Evolutionary conservation across 352 stramenopile species (phyloP), one percentile per base, ranked within the genome.

Genomic region (Discostella stelligera): DNA sequence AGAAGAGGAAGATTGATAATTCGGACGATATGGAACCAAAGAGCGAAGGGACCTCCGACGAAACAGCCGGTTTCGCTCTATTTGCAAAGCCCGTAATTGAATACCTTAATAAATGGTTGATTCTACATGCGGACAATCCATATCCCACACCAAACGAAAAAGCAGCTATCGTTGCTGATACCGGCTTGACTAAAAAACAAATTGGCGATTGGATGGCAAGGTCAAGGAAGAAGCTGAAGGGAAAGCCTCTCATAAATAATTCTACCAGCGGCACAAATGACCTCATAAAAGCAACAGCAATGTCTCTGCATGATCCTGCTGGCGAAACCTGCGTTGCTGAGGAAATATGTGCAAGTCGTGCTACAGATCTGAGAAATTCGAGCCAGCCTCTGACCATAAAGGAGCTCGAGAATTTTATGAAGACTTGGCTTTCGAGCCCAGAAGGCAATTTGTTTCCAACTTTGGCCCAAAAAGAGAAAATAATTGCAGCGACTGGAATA

Each of bases 61-160:
- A 60, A 27, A 0, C 37, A 60, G 77, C 66, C 63, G 60, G 68
- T 50, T 63, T 67, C 52, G 25, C 50, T 27, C 32, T 50, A 56
- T 76, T 85, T 66, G 20, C 78, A 3, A 49, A 76, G 44, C 25
- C 60, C 39, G 74, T 56, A 8, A 54, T 77, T 54, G 70, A 69
- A 37, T 85, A 85, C 55, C 64, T 85, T 10, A 77, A 76, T 48
- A 58, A 30, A 3, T 85, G 79, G 79, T 52, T 85, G 37, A 21
- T 44, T 27, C n/a, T 70, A 6, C 46, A 85, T 39, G 25, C 56
- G 20, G 21, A 13, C 5, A 77, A 80, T 48, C 73, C 79, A 27
- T 79, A 80, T 71, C 79, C 79, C 11, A 66, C 53, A 23, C n/a
- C 39, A 25, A 39, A 67, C 4, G 30, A 85, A 67, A 85, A 82